Evolutionary conservation across 257 asterid species (phyloP).

Genomic region (Solanum tarapatanum): DNA sequence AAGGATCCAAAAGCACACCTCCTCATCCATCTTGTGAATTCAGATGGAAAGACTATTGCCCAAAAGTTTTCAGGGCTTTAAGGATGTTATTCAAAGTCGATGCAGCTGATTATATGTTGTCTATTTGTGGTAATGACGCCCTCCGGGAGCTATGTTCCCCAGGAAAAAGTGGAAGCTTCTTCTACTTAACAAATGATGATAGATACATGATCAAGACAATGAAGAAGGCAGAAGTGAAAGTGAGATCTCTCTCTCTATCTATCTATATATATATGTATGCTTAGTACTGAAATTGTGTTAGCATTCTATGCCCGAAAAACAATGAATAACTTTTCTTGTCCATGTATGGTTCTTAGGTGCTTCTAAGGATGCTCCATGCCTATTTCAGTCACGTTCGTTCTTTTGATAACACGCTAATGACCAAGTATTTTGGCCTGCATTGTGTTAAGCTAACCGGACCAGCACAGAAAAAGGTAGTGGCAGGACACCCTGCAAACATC

Average conservation of each 20-base stretch:
- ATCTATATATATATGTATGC: too few relatives aligned
- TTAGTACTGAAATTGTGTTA: neutral
- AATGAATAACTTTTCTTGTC: neutral
- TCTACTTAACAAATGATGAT: slow-evolving; percentile 2
- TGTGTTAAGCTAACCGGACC: slow-evolving; percentile 33
- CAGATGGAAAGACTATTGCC: slow-evolving; percentile 11
- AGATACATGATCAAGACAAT: slow-evolving; percentile 9
- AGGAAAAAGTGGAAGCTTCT: slow-evolving; percentile 6
- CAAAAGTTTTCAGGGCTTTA: slow-evolving; percentile 9
- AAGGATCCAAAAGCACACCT: slow-evolving; percentile 6
- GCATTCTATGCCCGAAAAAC: neutral
- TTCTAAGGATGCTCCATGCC: slow-evolving; percentile 33
- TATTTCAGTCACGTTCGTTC: slow-evolving; percentile 28
- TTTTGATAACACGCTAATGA: slow-evolving; percentile 10
- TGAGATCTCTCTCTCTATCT: neutral
- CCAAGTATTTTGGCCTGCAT: slow-evolving; percentile 36
- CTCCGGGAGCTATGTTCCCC: slow-evolving; percentile 7
- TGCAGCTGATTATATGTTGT: neutral
- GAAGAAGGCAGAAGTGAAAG: slow-evolving; percentile 12
- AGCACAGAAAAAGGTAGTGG: slow-evolving; percentile 16
- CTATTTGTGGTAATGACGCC: slow-evolving; percentile 8
- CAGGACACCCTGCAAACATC: neutral
- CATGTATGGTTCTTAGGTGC: slow-evolving; percentile 14
- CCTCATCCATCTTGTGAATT: slow-evolving; percentile 5
- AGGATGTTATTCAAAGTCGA: slow-evolving; percentile 9